Conservation (phyloP, 1,139 yeast species). For the Hemisphaericaspora subhashii region DNA sequence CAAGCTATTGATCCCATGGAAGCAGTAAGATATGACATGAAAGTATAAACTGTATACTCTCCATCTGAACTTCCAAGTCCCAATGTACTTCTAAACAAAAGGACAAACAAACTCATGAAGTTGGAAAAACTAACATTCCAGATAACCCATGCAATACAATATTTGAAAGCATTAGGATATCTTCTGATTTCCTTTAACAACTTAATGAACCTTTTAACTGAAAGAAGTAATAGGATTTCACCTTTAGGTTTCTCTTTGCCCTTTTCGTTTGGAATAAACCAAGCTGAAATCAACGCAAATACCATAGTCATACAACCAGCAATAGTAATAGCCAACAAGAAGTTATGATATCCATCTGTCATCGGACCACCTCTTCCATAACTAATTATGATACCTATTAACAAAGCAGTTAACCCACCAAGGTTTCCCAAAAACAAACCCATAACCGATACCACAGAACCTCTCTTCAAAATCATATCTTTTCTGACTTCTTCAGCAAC, state of each 20-base stretch:
- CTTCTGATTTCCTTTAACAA: conserved; percentile 27
- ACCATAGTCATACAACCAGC: conserved; percentile 40
- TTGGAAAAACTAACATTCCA: conserved; percentile 44
- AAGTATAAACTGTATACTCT: conserved; percentile 42
- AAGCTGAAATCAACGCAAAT: conserved; percentile 27
- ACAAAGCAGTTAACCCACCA: conserved; percentile 42
- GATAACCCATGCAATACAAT: conserved; percentile 44
- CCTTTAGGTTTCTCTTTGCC: conserved; percentile 29
- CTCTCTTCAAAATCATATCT: conserved; percentile 29
- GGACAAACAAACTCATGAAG: conserved; percentile 37
- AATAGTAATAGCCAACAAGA: conserved; percentile 39
- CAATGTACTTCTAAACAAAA: conserved; percentile 42
- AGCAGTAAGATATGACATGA: conserved; percentile 37
- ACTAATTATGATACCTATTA: conserved; percentile 42
- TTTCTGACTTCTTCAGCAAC: conserved; percentile 28
- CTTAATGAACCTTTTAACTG: conserved; percentile 26
- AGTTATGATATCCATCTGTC: conserved; percentile 34
- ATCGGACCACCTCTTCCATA: conserved; percentile 28
- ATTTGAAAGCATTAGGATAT: conserved; percentile 39
- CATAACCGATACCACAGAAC: conserved; percentile 40
- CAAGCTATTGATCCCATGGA: conserved; percentile 38
- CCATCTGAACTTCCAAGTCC: conserved; percentile 42
- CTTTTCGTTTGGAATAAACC: conserved; percentile 33
- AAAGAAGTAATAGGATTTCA: conserved; percentile 23
- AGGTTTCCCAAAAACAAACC: conserved; percentile 39